Evolutionary conservation across 345 rosid genomes (phyloP).

Genomic region (Syzygium grande): DNA sequence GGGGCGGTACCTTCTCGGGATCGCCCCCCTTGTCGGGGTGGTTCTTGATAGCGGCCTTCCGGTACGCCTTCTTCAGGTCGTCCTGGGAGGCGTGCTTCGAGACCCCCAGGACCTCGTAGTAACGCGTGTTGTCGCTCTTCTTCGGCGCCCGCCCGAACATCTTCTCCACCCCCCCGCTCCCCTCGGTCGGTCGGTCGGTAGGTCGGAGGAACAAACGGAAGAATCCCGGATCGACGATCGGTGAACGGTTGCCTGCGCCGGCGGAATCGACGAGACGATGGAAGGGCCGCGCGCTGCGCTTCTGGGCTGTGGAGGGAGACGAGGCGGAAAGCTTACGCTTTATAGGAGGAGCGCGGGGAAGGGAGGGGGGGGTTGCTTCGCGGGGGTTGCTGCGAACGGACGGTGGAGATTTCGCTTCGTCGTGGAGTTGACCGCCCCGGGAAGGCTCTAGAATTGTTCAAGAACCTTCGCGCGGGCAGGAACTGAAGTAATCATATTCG

Average conservation of each 20-base stretch:
- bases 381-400: neutral
- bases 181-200: neutral
- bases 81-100: conserved; percentile 67
- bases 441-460: neutral
- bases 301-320: neutral
- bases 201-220: neutral
- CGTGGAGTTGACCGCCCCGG: neutral
- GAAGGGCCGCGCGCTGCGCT: no score
- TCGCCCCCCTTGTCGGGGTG: conserved; percentile 99
- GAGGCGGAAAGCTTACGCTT: no score
- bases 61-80: conserved; percentile 85
- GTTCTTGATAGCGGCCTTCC: conserved; percentile 86
- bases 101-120: conserved; percentile 81
- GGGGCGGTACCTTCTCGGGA: conserved; percentile 63
- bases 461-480: neutral
- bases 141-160: conserved; percentile 80
- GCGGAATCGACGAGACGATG: neutral
- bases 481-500: neutral
- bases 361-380: neutral
- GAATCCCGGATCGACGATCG: neutral
- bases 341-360: neutral
- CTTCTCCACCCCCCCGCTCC: neutral
- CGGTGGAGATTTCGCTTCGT: neutral
- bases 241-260: neutral
- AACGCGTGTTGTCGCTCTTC: conserved; percentile 75